Base-by-base conservation (phyloP, 345 rosid species). In the Noccaea caerulescens region DNA sequence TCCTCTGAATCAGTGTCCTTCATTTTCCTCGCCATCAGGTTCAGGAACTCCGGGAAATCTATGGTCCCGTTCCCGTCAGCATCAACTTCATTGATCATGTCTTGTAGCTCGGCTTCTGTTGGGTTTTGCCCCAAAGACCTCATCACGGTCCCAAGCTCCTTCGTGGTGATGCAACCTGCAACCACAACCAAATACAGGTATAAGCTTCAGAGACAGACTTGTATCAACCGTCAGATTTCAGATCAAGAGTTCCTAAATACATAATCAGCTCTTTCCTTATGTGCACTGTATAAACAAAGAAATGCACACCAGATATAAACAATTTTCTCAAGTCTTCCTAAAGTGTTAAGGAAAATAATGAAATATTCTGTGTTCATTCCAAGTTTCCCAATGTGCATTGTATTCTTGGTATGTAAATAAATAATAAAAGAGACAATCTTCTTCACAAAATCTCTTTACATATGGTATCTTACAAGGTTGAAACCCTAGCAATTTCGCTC, bases 1-100 rank as follows among this genome's bases (percentile, higher is more conserved):
- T 84, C 87, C 79, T 82, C 87, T 0, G 87, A 84, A 54, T 84
- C 87, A 10, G 87, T 84, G 70, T 84, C 87, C 60, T 84, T 84
- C 87, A 84, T 84, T 68, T 84, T 84, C 77, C 85, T 72, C 2
- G 87, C 87, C 87, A 84, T 84, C 62, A 84, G 72, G 82, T 84
- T 84, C 32, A 84, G 77, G 63, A 84, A 84, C 80, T 84, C 87
- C 0, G 87, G 87, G 65, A 84, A 84, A 44, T 84, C 87, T 0
- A 84, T 84, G 42, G 80, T 77, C 7, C 80, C 80, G 18, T 77
- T 77, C 4, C 80, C 80, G 8, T 77, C 77, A 3, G 80, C 80
- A 20, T 77, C 80, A 3, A 72, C 80, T 49, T 77, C 80, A 4
- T 77, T 77, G 55, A 77, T 77, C 80, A 77, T 71, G 77, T 77